These are phyloP conservation scores for Phytopythium aichiense DNA, from an alignment of 352 stramenopile species.

Conservation along the genomic window DNA sequence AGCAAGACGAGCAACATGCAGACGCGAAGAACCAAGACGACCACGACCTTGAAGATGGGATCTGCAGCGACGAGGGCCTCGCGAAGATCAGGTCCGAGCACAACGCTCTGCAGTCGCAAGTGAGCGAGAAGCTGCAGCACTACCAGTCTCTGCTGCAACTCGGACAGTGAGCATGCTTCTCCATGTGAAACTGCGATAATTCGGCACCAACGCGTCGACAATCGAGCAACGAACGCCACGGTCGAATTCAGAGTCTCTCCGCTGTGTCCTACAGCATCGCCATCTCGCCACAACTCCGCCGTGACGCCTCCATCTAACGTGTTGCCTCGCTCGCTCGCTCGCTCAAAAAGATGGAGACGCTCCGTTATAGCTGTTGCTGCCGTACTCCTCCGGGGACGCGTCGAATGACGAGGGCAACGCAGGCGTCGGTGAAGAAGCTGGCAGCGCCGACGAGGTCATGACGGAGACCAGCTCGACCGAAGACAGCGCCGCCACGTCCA, in stretches of 20 bases:
- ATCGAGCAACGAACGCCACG: not conserved
- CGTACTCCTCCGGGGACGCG: conserved; percentile 23
- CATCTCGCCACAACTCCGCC: not conserved
- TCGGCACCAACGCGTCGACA: not conserved
- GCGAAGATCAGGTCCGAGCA: conserved; percentile 26
- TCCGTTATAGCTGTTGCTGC: conserved; percentile 22
- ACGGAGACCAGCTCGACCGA: conserved; percentile 56
- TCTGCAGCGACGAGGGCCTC: conserved; percentile 7
- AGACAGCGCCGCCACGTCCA: conserved; percentile 45
- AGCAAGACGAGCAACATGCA: no score
- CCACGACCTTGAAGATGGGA: not conserved
- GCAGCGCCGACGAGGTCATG: conserved; percentile 44
- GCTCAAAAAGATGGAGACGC: conserved; percentile 7
- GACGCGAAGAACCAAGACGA: not conserved
- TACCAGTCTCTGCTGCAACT: conserved; percentile 17
- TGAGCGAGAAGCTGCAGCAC: conserved; percentile 32
- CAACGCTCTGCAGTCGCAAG: conserved; percentile 23
- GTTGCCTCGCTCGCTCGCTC: not conserved
- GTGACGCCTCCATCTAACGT: conserved; percentile 1
- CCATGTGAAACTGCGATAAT: not conserved
- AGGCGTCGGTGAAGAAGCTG: conserved; percentile 19
- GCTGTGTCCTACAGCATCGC: not conserved
- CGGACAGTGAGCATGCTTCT: not conserved
- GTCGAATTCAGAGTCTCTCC: not conserved
- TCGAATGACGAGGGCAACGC: conserved; percentile 11